Base-by-base conservation (phyloP, 129 eudicot genomes). In the Lactuca sativa region DNA sequence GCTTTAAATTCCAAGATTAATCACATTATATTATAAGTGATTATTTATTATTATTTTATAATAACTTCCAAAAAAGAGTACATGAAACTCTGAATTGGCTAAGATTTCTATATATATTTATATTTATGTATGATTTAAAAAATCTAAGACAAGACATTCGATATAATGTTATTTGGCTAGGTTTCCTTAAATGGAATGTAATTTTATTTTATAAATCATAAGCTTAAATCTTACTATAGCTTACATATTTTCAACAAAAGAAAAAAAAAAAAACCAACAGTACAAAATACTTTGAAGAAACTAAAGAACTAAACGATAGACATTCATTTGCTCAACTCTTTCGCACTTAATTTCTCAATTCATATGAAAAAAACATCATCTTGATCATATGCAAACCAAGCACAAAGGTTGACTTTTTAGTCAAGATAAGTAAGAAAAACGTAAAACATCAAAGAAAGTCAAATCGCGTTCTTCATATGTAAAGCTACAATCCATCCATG, bases 311-410 rank as follows among this genome's bases (percentile, higher is more conserved):
- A 44, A 56, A 18, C 25, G 21, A 71, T 18, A 58, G 48, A 69
- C 6, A 72, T 71, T 72, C 47, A 57, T 18, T 31, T 59, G 53
- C 64, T 68, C 78, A 72, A 72, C 78, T 72, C 78, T 72, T 72
- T 74, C 66, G 82, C 65, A 54, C 49, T 21, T 51, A 33, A 53
- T 38, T 56, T 65, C 31, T 70, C 15, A 32, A 52, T 38, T 59
- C 74, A 59, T 58, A 58, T 40, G 66, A 16, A 37, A 40, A 5
- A 43, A 43, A 9, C 49, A 12, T 43, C 49, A 41, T 43, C 49
- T 43, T 43, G 49, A 47, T 44, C 51, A 44, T 44, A 44, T 47
- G 52, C n/a, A 47, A 47, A 67, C 73, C 53, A 11, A 66, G 37
- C 63, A 72, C 71, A 73, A 21, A 53, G 70, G 82, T 66, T 59